Evolutionary conservation across 2,329 filamentous ascomycete genomes (phyloP).

Genomic region (Paramyrothecium sp.): DNA sequence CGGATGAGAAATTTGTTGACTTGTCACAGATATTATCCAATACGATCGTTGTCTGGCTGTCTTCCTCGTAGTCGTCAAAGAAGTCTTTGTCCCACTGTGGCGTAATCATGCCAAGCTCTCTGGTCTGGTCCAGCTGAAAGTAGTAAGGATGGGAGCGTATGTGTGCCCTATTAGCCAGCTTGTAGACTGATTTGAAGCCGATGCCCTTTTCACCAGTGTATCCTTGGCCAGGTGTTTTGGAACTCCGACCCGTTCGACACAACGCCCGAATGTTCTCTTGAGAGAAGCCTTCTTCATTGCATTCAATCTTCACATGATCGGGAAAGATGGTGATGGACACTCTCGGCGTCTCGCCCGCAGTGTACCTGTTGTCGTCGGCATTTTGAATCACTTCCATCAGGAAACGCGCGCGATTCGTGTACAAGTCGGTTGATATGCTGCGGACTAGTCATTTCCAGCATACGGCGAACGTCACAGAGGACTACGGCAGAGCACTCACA

Average conservation of each 20-base stretch:
- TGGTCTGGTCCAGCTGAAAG: neutral
- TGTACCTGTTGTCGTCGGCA: slow-evolving; percentile 6
- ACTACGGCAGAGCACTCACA: neutral
- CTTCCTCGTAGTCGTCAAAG: neutral
- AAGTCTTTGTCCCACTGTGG: neutral
- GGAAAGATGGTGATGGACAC: slow-evolving; percentile 4
- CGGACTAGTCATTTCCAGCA: slow-evolving; percentile 51
- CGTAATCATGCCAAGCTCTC: neutral
- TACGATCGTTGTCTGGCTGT: neutral
- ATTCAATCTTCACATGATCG: slow-evolving; percentile 2
- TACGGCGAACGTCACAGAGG: neutral
- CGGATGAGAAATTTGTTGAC: neutral
- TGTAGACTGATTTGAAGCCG: slow-evolving; percentile 8
- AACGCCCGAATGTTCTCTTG: neutral
- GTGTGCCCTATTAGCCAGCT: neutral
- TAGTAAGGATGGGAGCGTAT: neutral
- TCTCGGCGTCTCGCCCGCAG: neutral
- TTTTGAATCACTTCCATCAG: slow-evolving; percentile 9
- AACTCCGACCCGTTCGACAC: neutral
- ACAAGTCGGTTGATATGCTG: slow-evolving; percentile 3
- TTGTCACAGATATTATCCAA: neutral
- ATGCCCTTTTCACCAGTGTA: slow-evolving; percentile 8
- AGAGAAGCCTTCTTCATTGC: slow-evolving; percentile 9
- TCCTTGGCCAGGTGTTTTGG: slow-evolving; percentile 1
- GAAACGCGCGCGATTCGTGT: slow-evolving; percentile 4